Base-by-base conservation (phyloP, 2,329 filamentous ascomycete species). In the Alternaria infectoria region DNA sequence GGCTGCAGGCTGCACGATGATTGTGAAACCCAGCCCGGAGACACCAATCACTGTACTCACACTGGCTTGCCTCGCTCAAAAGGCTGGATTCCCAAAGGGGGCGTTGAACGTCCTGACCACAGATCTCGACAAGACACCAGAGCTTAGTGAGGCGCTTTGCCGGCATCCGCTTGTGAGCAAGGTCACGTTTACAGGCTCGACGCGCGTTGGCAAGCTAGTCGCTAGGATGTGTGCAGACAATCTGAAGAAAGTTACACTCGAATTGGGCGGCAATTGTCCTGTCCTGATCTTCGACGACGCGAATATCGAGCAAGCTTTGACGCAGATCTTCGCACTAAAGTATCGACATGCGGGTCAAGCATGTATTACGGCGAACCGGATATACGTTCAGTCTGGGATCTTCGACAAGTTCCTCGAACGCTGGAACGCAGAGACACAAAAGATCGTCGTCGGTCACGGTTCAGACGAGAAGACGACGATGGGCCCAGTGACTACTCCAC, bases 1-100 rank as follows among this genome's bases (percentile, higher is more conserved):
- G 43, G 90, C 90, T 2, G 90, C 90, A 4, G 90, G 90, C 1
- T 92, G 90, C 74, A 89, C 90, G 2, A 92, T 94, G 88, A 84
- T 94, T 28, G 81, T 85, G 43, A 81, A 81, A 58, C 80, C 80
- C 9, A 81, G 79, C 10, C 79, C 80, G 8, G 79, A 81, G 55
- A 81, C 80, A 6, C 80, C 80, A 6, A 79, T 81, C 30, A 79
- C 78, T 1, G 67, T 79, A 7, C 76, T 81, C 13, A 77, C 78
- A 4, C 65, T 81, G 40, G 79, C 79, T 0, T 71, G 78, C 51
- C 74, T 81, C 23, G 79, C 79, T n/a, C 69, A 79, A 28, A 73
- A 80, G 52, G 80, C 80, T 55, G 80, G 80, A 0, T 80, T 90
- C 62, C 85, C 86, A 0, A 83, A 86, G 15, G 88, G 88, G 4